Percentiles rank a stretch among this genome's conserved stretches.
These are phyloP conservation scores for Tuber magnatum DNA, from an alignment of 495 filamentous ascomycete species.

Conservation along the genomic window DNA sequence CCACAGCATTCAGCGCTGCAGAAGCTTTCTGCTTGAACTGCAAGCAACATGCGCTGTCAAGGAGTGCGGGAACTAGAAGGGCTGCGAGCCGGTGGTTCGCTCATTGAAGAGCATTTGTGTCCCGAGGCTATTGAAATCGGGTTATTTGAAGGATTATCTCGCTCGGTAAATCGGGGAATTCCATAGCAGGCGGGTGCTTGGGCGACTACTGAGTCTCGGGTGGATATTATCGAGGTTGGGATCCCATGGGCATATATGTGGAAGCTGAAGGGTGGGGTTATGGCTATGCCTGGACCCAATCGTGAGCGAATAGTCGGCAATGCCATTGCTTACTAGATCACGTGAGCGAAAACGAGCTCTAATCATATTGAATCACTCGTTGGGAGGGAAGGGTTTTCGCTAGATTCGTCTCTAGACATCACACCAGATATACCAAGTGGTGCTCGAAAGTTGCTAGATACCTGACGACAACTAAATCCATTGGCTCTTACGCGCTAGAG, in stretches of 20 bases:
- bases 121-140: slow-evolving; percentile 11
- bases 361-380: not conserved
- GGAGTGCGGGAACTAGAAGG: slow-evolving; percentile 24
- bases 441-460: not conserved
- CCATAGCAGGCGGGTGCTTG: slow-evolving; percentile 8
- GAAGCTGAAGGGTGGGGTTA: not conserved
- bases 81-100: slow-evolving; percentile 21
- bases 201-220: not conserved
- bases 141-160: slow-evolving; percentile 30
- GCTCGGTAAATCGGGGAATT: slow-evolving; percentile 23
- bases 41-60: not conserved
- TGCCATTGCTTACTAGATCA: not conserved
- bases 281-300: not conserved
- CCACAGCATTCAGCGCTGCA: not conserved
- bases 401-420: not conserved
- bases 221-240: not conserved
- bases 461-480: not conserved
- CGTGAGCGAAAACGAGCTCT: not conserved
- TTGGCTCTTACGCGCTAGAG: not conserved
- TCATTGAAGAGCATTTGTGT: slow-evolving; percentile 18
- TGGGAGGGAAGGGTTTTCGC: not conserved
- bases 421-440: not conserved
- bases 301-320: not conserved
- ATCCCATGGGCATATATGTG: not conserved
- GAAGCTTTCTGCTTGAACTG: slow-evolving; percentile 1